Percentiles rank a stretch among this genome's conserved stretches.
Conservation (phyloP, 768 basidiomycete species). For the Amylocystis lapponica region DNA sequence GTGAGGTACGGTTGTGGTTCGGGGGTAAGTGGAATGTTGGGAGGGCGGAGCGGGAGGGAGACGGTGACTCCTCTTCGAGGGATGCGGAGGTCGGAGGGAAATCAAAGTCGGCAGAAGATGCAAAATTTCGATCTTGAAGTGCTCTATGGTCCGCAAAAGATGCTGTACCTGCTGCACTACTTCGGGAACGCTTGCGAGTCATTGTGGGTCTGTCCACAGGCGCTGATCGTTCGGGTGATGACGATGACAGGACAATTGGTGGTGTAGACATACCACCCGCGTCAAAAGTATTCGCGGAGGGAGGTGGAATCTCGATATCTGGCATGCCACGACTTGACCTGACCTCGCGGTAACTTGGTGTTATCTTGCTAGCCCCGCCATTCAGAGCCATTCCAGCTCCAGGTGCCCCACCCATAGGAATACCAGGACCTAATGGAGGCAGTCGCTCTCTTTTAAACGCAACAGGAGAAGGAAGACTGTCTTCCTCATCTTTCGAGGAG, state of each 20-base stretch:
- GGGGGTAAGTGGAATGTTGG: constrained; percentile 10
- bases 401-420: constrained; percentile 12
- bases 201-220: constrained; percentile 24
- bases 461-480: constrained; percentile 15
- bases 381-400: not conserved
- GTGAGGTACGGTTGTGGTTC: constrained; percentile 23
- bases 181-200: constrained; percentile 38
- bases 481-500: constrained; percentile 14
- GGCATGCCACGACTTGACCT: constrained; percentile 28
- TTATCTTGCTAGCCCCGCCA: not conserved
- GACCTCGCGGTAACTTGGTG: constrained; percentile 23
- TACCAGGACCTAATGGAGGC: constrained; percentile 22
- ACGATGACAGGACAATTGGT: constrained; percentile 20
- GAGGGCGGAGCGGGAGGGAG: constrained; percentile 6
- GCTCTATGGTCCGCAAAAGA: constrained; percentile 23
- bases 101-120: constrained; percentile 28
- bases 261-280: constrained; percentile 12
- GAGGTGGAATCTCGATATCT: constrained; percentile 34
- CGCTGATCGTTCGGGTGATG: constrained; percentile 22
- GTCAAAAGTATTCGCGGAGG: constrained; percentile 13
- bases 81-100: constrained; percentile 26
- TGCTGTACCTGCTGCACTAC: constrained; percentile 27
- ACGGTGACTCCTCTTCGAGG: not conserved
- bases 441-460: constrained; percentile 14
- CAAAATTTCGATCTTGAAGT: constrained; percentile 12